Conservation (phyloP, 345 rosid genomes). For the Camelina sativa region DNA sequence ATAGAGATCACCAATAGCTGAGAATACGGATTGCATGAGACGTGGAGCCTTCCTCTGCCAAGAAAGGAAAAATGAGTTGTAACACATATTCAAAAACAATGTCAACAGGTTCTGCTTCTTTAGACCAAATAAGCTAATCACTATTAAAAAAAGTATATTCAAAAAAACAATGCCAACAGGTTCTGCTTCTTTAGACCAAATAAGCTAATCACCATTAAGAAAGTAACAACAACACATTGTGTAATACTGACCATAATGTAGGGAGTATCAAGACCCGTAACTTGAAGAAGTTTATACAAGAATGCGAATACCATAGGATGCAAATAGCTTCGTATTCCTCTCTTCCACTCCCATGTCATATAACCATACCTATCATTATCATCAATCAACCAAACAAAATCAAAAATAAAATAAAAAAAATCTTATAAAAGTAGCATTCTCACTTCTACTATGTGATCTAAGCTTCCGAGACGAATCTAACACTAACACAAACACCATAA, state of each 20-base stretch:
- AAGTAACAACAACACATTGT: no score
- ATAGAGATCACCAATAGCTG: slow-evolving; percentile 89
- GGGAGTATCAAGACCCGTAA: slow-evolving; percentile 73
- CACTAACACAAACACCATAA: not conserved
- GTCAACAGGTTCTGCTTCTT: not conserved
- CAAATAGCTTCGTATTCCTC: slow-evolving; percentile 87
- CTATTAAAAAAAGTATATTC: no score
- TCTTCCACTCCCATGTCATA: slow-evolving; percentile 95
- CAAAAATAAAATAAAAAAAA: no score
- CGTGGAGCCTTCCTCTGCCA: slow-evolving; percentile 72
- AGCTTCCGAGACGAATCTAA: not conserved
- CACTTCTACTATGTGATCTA: not conserved
- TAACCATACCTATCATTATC: slow-evolving; percentile 72
- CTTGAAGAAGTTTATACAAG: slow-evolving; percentile 67
- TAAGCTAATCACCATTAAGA: no score
- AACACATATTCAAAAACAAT: not conserved
- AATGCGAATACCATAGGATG: slow-evolving; percentile 82
- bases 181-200: not conserved
- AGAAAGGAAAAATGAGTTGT: slow-evolving; percentile 7
- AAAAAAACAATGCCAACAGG: not conserved
- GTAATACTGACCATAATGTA: slow-evolving; percentile 63
- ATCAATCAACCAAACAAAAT: slow-evolving; percentile 3
- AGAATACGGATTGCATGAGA: slow-evolving; percentile 78
- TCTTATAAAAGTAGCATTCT: no score
- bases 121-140: not conserved